Base-by-base conservation (phyloP, 345 rosid genomes). In the Salix koriyanagi region DNA sequence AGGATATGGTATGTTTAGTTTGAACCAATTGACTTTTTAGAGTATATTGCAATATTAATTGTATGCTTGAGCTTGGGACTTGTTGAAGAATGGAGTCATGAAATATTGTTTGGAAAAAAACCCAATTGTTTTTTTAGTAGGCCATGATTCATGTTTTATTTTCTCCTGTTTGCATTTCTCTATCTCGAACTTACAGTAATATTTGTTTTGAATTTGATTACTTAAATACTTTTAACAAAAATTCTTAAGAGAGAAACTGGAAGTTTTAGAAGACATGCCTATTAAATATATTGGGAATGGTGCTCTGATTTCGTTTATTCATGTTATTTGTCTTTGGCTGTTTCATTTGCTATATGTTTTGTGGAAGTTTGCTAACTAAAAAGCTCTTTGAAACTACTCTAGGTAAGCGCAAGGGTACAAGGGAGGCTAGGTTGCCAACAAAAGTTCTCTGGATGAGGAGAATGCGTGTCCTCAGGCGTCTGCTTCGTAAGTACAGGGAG, bases 351-450 rank as follows among this genome's bases (percentile, higher is more conserved):
- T 23, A 11, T n/a, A 10, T 58, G 62, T 58, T n/a, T 10, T n/a
- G 13, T 4, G 4, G 14, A 58, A 23, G 28, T 10, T 58, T 58
- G 64, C 28, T 58, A 0, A 58, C 64, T n/a, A 12, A 5, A n/a
- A 58, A 23, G 64, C 64, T 23, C 1, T 23, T 58, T 58, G 26
- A 58, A 46, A 58, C 12, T 58, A 58, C 64, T 58, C 28, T 34
- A 94, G 99, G 99, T 90, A 95, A 95, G 87, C 80, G 98, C 3
- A 93, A 88, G 90, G 99, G 99, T 84, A 95, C 98, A 14, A 86
- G 98, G 66, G 98, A 95, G 83, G 99, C 99, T 4, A 90, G 99
- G 88, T 79, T 95, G 78, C 99, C 99, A 7, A 93, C 98, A 15
- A 95, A 95, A 81, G 44, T 95, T 44, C 81, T 95, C 69, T 95